Percentiles rank a stretch among this genome's conserved stretches.
phyloP scores from a whole-genome alignment of 164 flowering plant genomes.

The Dillenia suffruticosa region DNA sequence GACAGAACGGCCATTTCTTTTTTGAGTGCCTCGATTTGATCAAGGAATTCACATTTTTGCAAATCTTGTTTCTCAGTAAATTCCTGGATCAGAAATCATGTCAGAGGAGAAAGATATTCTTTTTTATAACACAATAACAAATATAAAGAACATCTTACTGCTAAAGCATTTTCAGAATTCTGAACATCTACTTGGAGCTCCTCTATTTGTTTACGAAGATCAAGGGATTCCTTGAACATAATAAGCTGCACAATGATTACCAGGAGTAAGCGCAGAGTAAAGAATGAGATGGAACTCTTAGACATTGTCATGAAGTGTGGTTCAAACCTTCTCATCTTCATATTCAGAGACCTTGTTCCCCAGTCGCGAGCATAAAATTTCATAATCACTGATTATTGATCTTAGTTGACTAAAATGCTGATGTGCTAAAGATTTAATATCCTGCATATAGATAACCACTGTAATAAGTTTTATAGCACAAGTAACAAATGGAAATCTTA shows the following conservation, averaged over 20 bases:
- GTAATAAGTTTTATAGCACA: too few species aligned
- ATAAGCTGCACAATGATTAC: conserved; percentile 31
- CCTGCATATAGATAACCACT: conserved; percentile 34
- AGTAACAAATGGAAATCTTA: too few species aligned
- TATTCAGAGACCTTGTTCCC: conserved; percentile 40
- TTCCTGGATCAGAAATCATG: conserved; percentile 35
- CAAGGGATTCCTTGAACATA: conserved; percentile 37
- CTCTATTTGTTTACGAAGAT: conserved; percentile 44
- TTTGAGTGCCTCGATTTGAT: conserved; percentile 50
- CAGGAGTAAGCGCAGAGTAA: too few species aligned
- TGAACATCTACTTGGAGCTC: conserved; percentile 39
- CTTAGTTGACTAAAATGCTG: conserved; percentile 33
- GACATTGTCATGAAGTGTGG: too few species aligned
- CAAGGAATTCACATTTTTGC: conserved; percentile 44
- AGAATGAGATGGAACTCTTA: too few species aligned
- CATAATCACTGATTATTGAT: conserved; percentile 24
- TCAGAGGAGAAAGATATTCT: conserved; percentile 6
- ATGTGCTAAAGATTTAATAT: conserved; percentile 32
- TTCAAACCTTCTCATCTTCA: conserved; percentile 64
- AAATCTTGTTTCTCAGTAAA: conserved; percentile 38
- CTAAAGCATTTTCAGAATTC: conserved; percentile 35
- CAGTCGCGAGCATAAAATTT: conserved; percentile 30
- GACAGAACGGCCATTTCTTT: conserved; percentile 54
- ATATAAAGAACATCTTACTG: conserved; percentile 26
- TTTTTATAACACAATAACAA: background rate